Conservation (phyloP, 2,329 filamentous ascomycete species). For the Anthostomella pinea region DNA sequence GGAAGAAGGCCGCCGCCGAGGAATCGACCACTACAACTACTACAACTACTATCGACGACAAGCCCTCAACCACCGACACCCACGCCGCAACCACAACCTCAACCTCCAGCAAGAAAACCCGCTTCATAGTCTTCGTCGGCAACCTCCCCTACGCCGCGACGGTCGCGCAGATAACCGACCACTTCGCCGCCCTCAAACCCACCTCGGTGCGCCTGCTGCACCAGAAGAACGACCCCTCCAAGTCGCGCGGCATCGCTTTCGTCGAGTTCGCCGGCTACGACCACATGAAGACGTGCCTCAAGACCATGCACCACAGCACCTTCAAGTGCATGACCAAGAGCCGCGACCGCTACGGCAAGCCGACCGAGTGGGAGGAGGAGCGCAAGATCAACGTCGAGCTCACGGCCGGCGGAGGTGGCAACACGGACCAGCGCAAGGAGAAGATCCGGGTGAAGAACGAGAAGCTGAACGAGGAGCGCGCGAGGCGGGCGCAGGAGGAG, state of each 20-base stretch:
- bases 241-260: constrained; percentile 77
- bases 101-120: constrained; percentile 39
- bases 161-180: constrained; percentile 61
- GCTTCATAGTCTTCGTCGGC: constrained; percentile 81
- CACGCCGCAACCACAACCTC: constrained; percentile 4
- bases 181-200: constrained; percentile 76
- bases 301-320: constrained; percentile 82
- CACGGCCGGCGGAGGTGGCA: constrained; percentile 86
- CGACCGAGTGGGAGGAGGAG: constrained; percentile 28
- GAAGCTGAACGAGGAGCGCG: constrained; percentile 69
- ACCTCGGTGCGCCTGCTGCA: constrained; percentile 70
- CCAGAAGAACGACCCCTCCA: constrained; percentile 58
- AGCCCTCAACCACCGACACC: constrained; percentile 12
- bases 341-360: constrained; percentile 35
- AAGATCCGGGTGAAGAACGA: constrained; percentile 85
- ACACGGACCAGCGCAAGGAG: constrained; percentile 65
- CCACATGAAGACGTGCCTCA: constrained; percentile 88
- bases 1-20: constrained; percentile 26
- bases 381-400: constrained; percentile 91
- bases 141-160: constrained; percentile 88
- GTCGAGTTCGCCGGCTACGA: constrained; percentile 85
- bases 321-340: constrained; percentile 52
- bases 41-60: constrained; percentile 1
- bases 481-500: constrained; percentile 44
- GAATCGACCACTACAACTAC: neutral